Evolutionary conservation across 2,329 filamentous ascomycete genomes (phyloP).

Genomic region (Arthroderma sp.): DNA sequence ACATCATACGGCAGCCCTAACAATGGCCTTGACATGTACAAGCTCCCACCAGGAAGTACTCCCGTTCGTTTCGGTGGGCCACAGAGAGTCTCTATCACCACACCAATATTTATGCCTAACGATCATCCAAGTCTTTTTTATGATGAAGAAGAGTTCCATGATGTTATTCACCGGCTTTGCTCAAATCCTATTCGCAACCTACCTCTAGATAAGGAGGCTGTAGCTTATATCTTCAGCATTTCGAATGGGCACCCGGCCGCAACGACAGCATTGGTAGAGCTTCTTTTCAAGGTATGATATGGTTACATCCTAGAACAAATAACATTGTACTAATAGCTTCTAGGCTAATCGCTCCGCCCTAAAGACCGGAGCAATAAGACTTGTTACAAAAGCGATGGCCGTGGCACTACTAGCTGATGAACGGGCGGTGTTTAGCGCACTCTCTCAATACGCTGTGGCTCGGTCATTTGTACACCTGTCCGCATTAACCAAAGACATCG

Average conservation of each 20-base stretch:
- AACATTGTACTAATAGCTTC: too few relatives aligned
- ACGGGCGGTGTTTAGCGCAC: too few relatives aligned
- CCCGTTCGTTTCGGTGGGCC: background rate
- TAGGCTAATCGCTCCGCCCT: too few relatives aligned
- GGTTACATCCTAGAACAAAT: background rate
- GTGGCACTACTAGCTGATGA: too few relatives aligned
- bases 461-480: too few relatives aligned
- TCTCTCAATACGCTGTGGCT: too few relatives aligned
- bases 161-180: background rate
- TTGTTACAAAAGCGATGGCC: too few relatives aligned
- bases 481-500: too few relatives aligned
- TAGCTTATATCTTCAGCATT: background rate
- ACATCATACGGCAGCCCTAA: slow-evolving; percentile 1
- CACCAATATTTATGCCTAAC: background rate
- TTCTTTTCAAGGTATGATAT: slow-evolving; percentile 2
- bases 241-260: slow-evolving; percentile 7
- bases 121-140: background rate
- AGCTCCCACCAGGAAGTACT: background rate
- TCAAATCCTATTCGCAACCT: background rate
- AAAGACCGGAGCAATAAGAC: too few relatives aligned
- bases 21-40: background rate
- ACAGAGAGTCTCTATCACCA: background rate
- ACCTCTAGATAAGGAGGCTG: background rate
- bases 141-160: background rate
- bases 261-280: slow-evolving; percentile 2